Evolutionary conservation across 2,329 filamentous ascomycete species (phyloP).

Genomic region (Mycosphaerella arachidis): DNA sequence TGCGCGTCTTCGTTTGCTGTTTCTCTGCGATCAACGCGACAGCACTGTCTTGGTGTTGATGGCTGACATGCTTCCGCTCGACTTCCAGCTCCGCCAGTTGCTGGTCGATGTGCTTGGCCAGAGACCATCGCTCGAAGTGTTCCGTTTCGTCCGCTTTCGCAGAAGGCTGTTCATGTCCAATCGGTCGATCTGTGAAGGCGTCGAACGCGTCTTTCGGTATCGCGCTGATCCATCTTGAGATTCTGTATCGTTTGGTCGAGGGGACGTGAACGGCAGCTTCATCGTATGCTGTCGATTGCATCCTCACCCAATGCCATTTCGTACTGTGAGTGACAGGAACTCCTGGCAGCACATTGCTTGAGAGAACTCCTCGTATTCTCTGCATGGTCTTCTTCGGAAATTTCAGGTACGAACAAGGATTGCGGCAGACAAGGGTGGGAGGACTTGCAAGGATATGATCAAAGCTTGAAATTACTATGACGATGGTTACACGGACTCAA

Average conservation of each 20-base stretch:
- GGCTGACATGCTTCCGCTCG: background rate
- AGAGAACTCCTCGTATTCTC: background rate
- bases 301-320: conserved; percentile 1
- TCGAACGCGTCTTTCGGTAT: conserved; percentile 1
- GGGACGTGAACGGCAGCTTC: background rate
- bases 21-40: background rate
- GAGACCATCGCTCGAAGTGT: background rate
- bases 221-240: conserved; percentile 2
- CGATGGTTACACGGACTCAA: background rate
- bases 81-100: background rate
- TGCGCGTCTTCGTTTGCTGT: background rate
- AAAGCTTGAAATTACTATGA: background rate
- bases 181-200: background rate
- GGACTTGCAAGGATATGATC: background rate
- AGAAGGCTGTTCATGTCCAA: background rate
- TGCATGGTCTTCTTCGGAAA: background rate
- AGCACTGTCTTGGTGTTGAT: background rate
- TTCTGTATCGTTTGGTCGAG: background rate
- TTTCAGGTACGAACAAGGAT: background rate
- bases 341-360: background rate
- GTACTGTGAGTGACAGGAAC: background rate
- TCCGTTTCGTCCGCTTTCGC: background rate
- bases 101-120: background rate
- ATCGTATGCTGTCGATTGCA: background rate
- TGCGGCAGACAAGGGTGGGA: background rate